Base-by-base conservation (phyloP, 2,329 filamentous ascomycete genomes). In the Dryadomyces sulphureus region DNA sequence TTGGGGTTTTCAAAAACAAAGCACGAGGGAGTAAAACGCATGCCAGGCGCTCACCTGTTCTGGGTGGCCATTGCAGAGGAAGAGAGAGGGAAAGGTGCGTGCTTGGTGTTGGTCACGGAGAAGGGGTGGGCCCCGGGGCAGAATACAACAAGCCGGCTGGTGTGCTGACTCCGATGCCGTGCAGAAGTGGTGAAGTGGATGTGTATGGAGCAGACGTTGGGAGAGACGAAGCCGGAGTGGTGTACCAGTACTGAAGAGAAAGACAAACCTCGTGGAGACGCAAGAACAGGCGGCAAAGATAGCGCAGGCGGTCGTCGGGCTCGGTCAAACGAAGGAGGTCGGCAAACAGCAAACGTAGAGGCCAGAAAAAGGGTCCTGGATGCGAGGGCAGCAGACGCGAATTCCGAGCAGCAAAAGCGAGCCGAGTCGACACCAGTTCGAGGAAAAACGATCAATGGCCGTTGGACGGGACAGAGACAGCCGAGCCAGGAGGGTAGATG, bases 41-140 rank as follows among this genome's bases (percentile, higher is more conserved):
- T 9, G 17, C 30, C 19, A 42, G 30, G 41, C 30, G 7, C 16
- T 38, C 25, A 47, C 45, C 40, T 47, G 35, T 47, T 47, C 42
- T 47, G 45, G 5, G 45, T 47, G 25, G 45, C 35, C 45, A 47
- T 47, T 16, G 12, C 14, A 14, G 7, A n/a, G 32, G 9, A 19
- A 4, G 16, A 12, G 34, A 43, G 30, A 4, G 6, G 30, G 41
- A 36, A 8, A 21, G 14, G 6, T 32, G 3, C 25, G 11, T 6
- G 25, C 11, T 11, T 27, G 25, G 25, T 27, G 25, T n/a, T n/a
- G n/a, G n/a, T n/a, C n/a, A n/a, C n/a, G n/a, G n/a, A n/a, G n/a
- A n/a, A n/a, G n/a, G n/a, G n/a, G n/a, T n/a, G n/a, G n/a, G n/a
- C n/a, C n/a, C n/a, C n/a, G n/a, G n/a, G n/a, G n/a, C n/a, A n/a